A percentile compares a stretch with the other conserved stretches of the same genome.
These are phyloP conservation scores for Heliamphora exappendiculata DNA, from an alignment of 148 eudicot species.

Conservation along the genomic window DNA sequence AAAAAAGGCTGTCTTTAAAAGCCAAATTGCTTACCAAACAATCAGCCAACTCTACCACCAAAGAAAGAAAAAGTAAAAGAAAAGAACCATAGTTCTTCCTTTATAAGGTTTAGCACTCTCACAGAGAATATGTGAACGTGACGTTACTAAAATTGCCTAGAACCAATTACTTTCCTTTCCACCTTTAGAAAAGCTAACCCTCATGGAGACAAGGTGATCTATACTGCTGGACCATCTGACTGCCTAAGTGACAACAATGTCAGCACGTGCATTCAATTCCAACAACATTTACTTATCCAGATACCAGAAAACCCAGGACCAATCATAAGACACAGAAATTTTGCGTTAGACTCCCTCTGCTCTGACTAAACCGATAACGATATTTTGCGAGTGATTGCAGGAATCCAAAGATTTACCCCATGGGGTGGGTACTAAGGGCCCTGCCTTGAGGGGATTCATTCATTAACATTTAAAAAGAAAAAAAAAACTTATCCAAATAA, in stretches of 20 bases:
- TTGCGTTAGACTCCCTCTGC: too few species aligned
- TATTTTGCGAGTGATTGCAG: too few species aligned
- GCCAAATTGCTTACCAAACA: neutral
- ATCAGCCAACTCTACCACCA: neutral
- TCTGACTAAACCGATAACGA: too few species aligned
- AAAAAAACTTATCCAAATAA: neutral
- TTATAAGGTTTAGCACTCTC: neutral
- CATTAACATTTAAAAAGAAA: too few species aligned
- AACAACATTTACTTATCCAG: neutral
- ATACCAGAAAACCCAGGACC: too few species aligned
- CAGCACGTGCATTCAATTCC: neutral
- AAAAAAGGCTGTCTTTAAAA: neutral
- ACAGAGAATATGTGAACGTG: too few species aligned
- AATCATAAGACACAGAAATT: too few species aligned
- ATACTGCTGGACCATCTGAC: neutral
- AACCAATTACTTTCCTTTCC: neutral
- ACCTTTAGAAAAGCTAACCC: neutral
- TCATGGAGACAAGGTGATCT: neutral
- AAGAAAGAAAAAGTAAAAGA: neutral
- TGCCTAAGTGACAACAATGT: neutral
- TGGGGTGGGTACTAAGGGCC: too few species aligned
- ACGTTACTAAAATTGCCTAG: too few species aligned
- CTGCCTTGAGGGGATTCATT: too few species aligned
- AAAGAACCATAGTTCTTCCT: neutral
- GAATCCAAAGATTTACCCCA: too few species aligned